Percentiles rank a stretch among this genome's conserved stretches.
phyloP scores from a whole-genome alignment of 2,329 filamentous ascomycete genomes.

The Phyllosticta citriasiana region DNA sequence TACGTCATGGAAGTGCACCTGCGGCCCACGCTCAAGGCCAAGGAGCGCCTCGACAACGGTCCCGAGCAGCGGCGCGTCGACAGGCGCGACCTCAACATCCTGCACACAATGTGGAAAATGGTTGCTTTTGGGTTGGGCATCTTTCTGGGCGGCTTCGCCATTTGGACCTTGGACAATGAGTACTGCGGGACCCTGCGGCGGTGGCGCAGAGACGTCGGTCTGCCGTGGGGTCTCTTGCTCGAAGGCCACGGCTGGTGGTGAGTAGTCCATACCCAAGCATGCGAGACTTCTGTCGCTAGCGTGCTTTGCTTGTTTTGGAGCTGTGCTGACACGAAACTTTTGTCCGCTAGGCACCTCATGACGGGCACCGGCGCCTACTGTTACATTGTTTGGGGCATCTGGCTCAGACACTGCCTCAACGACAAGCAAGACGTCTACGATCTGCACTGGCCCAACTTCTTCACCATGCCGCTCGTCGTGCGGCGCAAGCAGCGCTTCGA shows the following conservation, averaged over 20 bases:
- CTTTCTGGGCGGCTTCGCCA: conserved; percentile 63
- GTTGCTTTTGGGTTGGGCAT: conserved; percentile 56
- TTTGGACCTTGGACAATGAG: conserved; percentile 74
- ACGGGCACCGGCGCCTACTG: conserved; percentile 76
- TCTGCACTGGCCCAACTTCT: conserved; percentile 56
- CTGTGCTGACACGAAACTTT: not conserved
- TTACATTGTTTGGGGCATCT: conserved; percentile 76
- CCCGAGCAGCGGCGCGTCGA: conserved; percentile 37
- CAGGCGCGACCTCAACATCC: conserved; percentile 45
- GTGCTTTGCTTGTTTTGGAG: not conserved
- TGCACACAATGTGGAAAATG: conserved; percentile 67
- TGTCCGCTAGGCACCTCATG: conserved; percentile 55
- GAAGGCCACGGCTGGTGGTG: conserved; percentile 66
- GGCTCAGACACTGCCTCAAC: conserved; percentile 68
- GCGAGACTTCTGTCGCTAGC: not conserved
- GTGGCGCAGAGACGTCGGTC: conserved; percentile 57
- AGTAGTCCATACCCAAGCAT: conserved; percentile 17
- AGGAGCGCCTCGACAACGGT: conserved; percentile 26
- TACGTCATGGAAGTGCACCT: conserved; percentile 64
- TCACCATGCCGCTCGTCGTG: conserved; percentile 46
- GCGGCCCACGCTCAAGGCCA: conserved; percentile 43
- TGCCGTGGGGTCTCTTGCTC: conserved; percentile 72
- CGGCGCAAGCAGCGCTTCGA: not conserved
- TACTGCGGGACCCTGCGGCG: conserved; percentile 56
- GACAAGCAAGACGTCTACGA: conserved; percentile 61